Evolutionary conservation across 176 grass and related monocot species (phyloP).

Genomic region (Leersia perrieri): DNA sequence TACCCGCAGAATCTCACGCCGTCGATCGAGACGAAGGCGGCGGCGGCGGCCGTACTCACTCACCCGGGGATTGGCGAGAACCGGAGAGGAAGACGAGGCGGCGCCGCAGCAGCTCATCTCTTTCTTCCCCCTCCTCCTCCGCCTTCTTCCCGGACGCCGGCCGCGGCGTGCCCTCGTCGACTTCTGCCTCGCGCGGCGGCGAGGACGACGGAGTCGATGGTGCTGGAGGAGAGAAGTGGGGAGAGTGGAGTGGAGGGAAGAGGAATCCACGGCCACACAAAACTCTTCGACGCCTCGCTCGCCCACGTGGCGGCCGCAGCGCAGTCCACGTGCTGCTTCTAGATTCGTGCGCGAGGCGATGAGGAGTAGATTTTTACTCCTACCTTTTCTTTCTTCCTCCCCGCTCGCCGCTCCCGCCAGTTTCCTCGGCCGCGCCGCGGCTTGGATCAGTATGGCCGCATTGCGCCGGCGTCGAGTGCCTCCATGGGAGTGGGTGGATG

Average conservation of each 20-base stretch:
- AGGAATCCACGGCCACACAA: background rate
- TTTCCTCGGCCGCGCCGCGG: no score
- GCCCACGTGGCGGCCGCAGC: background rate
- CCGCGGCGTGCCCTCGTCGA: no score
- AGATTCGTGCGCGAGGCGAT: background rate
- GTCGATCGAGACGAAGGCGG: background rate
- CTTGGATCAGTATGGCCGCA: no score
- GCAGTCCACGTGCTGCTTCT: background rate
- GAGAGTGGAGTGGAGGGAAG: background rate
- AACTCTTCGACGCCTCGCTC: background rate
- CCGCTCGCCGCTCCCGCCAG: no score
- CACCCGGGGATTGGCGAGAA: slow-evolving; percentile 29
- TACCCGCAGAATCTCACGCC: background rate
- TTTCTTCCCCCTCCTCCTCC: background rate
- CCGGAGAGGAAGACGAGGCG: slow-evolving; percentile 30
- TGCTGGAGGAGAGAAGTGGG: background rate
- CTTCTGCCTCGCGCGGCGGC: background rate
- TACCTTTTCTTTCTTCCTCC: background rate
- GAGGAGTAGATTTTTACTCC: no score
- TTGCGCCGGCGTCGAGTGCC: background rate
- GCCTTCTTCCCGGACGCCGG: background rate
- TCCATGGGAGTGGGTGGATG: background rate
- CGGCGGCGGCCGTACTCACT: background rate
- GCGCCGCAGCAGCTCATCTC: slow-evolving; percentile 26
- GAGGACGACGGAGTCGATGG: background rate